A percentile compares a stretch with the other conserved stretches of the same genome.
phyloP scores from a whole-genome alignment of 495 filamentous ascomycete species.

The Annulohypoxylon maeteangense region DNA sequence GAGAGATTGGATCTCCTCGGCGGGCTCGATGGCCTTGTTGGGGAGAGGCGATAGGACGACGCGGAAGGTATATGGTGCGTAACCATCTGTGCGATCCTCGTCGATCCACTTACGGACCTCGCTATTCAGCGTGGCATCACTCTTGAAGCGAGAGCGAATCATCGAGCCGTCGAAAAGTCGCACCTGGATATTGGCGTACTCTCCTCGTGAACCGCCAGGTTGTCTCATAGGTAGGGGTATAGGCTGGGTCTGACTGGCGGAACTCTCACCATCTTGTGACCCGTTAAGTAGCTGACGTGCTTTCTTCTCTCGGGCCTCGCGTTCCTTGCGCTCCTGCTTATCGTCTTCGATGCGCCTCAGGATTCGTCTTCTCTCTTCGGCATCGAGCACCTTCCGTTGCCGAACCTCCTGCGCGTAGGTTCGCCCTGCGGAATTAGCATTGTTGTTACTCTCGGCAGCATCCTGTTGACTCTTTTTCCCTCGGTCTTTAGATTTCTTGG shows the following conservation, averaged over 20 bases:
- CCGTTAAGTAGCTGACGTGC: constrained; percentile 35
- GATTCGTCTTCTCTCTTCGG: constrained; percentile 69
- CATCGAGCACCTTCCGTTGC: constrained; percentile 63
- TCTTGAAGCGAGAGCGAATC: constrained; percentile 75
- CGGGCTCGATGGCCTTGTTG: constrained; percentile 73
- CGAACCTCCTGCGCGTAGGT: constrained; percentile 61
- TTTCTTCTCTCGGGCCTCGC: constrained; percentile 61
- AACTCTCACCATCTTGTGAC: not conserved
- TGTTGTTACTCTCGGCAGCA: constrained; percentile 47
- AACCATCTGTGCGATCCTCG: constrained; percentile 50
- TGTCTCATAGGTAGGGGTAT: constrained; percentile 18
- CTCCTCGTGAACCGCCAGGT: constrained; percentile 22
- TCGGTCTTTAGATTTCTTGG: constrained; percentile 49
- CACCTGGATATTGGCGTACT: constrained; percentile 76
- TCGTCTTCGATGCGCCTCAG: constrained; percentile 73
- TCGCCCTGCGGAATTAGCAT: constrained; percentile 28
- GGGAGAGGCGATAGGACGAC: constrained; percentile 83
- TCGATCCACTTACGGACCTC: constrained; percentile 86
- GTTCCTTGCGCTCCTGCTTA: constrained; percentile 68
- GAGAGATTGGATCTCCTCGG: constrained; percentile 77
- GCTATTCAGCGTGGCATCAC: constrained; percentile 67
- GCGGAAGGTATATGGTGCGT: constrained; percentile 80
- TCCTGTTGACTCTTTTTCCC: constrained; percentile 50
- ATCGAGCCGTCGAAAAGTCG: constrained; percentile 86
- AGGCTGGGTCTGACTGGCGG: not conserved